Evolutionary conservation across 441 rosid genomes (phyloP), one percentile per base, ranked within the genome.

Genomic region (Capsella rubella): DNA sequence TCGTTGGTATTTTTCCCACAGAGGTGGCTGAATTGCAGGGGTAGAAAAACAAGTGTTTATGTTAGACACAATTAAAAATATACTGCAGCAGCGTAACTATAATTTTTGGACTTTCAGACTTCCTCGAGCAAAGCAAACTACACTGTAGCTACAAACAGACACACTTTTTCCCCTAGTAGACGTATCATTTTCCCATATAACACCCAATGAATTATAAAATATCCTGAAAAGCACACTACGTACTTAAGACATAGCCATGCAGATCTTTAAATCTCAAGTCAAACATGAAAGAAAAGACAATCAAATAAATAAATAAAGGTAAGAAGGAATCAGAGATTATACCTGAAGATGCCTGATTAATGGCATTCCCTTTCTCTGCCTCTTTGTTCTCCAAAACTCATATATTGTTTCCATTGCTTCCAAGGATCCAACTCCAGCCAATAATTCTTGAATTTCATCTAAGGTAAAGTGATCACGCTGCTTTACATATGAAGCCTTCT

Each of bases 331-430:
- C 65, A 61, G 61, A 54, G 49, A 62, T 61, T 45, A 53, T 82
- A 95, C 99, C 99, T 95, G 97, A 57, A 93, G 92, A 82, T 93
- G 97, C 67, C 98, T 87, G 73, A 93, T 89, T 76, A 95, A 78
- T 70, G 98, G 93, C 97, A 93, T 87, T 85, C 95, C 96, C 43
- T 82, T 88, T 79, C 70, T 86, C 78, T 80, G 88, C 86, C 99
- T 86, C 88, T 91, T 92, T 73, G 83, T 81, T 78, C 40, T 80
- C 99, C 99, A 95, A 67, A 85, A 77, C 63, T 87, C 92, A 73
- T 92, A 80, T 50, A 92, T 74, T 63, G 49, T 71, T 79, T 80
- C 80, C 51, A 83, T 70, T 71, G 78, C 78, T 73, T 86, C 80
- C 64, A 85, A 47, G 52, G 91, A 78, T 42, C 84, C 92, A 76